phyloP scores from a whole-genome alignment of 164 flowering plant genomes.

The Sextonia rubra region DNA sequence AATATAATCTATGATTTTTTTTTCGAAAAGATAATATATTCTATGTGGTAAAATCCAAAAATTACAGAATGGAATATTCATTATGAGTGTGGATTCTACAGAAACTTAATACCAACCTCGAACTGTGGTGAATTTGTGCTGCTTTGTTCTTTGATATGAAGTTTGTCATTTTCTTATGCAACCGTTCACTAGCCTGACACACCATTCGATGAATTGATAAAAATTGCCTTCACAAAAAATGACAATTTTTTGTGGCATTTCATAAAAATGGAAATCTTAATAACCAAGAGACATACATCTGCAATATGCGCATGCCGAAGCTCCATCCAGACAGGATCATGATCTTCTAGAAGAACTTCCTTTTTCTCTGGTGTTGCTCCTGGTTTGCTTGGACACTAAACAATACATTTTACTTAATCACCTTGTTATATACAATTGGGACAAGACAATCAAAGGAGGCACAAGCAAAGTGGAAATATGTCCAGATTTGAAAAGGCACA shows the following conservation, averaged over 20 bases:
- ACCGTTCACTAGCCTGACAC: constrained; percentile 84
- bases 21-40: no score
- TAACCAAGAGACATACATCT: constrained; percentile 51
- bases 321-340: constrained; percentile 97
- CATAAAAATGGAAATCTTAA: not conserved
- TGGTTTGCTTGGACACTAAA: constrained; percentile 69
- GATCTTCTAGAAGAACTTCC: constrained; percentile 93
- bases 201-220: constrained; percentile 10
- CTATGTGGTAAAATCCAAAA: not conserved
- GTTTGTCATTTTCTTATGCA: constrained; percentile 86
- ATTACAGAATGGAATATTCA: not conserved
- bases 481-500: constrained; percentile 18
- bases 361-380: constrained; percentile 80
- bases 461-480: constrained; percentile 1
- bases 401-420: constrained; percentile 6
- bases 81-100: not conserved
- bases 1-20: not conserved
- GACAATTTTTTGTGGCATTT: no score
- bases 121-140: constrained; percentile 75
- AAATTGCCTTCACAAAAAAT: not conserved
- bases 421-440: not conserved
- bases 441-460: constrained; percentile 5
- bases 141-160: constrained; percentile 94
- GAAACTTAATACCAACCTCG: constrained; percentile 38
- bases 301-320: constrained; percentile 95